Percentiles rank a stretch among this genome's conserved stretches.
Conservation (phyloP, 176 grass and related monocot genomes). For the Carex cristatella region DNA sequence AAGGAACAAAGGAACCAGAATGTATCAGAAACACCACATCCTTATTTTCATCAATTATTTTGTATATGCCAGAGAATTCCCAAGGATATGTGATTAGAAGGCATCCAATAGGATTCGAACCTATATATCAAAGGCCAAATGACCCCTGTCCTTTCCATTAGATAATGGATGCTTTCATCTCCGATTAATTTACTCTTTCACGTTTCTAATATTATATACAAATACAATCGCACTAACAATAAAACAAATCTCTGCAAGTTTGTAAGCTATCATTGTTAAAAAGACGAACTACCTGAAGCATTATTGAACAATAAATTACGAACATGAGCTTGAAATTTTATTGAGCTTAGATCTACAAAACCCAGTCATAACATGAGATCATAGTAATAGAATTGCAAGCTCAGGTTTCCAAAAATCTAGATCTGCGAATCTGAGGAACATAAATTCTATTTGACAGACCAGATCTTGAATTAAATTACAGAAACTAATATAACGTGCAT, state of each 20-base stretch:
- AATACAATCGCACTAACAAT: not conserved
- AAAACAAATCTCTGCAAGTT: not conserved
- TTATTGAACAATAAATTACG: not conserved
- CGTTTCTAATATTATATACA: not conserved
- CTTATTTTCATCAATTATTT: constrained; percentile 8
- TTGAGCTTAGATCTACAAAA: not conserved
- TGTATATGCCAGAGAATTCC: not conserved
- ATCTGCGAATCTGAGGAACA: not conserved
- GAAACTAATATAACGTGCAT: not conserved
- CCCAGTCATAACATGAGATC: not conserved
- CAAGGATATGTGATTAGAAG: constrained; percentile 8
- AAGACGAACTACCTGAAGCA: not conserved
- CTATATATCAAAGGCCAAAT: constrained; percentile 29
- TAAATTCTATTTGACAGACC: not conserved
- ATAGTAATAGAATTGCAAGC: not conserved
- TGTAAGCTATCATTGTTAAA: not conserved
- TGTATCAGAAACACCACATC: not conserved
- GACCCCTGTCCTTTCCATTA: constrained; percentile 44
- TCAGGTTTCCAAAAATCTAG: not conserved
- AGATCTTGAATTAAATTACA: not conserved
- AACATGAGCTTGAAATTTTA: not conserved
- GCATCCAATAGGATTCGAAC: constrained; percentile 66
- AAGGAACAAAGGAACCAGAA: not conserved
- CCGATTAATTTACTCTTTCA: not conserved
- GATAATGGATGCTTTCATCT: constrained; percentile 47